Evolutionary conservation across 106 monocot species (phyloP).

Genomic region (Dioscorea alata): DNA sequence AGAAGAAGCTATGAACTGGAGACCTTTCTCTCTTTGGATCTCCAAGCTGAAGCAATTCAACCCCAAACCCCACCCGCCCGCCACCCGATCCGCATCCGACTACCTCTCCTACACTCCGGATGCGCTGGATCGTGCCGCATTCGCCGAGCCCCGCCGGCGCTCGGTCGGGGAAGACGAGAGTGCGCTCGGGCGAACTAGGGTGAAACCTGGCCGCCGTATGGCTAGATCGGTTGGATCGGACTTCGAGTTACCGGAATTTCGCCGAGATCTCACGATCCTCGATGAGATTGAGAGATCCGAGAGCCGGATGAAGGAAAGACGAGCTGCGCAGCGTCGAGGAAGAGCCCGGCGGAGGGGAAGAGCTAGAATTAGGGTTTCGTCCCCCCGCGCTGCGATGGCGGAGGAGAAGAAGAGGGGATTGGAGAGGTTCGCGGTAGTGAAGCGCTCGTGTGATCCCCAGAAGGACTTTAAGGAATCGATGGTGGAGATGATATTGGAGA

Average conservation of each 20-base stretch:
- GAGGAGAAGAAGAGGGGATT: conserved; percentile 1
- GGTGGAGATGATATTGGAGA: conserved; percentile 76
- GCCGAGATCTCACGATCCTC: background rate
- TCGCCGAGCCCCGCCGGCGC: conserved; percentile 12
- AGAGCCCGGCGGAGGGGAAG: conserved; percentile 1
- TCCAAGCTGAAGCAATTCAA: conserved; percentile 19
- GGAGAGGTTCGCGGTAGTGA: conserved; percentile 69
- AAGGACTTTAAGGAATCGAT: conserved; percentile 81
- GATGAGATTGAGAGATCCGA: background rate
- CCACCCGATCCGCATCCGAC: background rate
- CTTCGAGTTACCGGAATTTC: background rate
- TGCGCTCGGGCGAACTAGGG: background rate
- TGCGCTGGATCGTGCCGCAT: conserved; percentile 2
- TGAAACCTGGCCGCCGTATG: background rate
- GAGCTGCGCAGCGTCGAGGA: background rate
- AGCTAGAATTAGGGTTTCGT: conserved; percentile 28
- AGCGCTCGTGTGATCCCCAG: conserved; percentile 56
- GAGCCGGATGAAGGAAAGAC: background rate
- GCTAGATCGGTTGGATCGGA: background rate
- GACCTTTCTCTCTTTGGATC: conserved; percentile 19
- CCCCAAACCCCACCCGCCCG: background rate
- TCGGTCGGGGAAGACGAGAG: conserved; percentile 29
- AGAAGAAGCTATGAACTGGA: conserved; percentile 6
- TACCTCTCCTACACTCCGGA: conserved; percentile 4
- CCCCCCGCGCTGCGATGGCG: conserved; percentile 16